These are phyloP conservation scores for Teunomyces panamensis DNA, from an alignment of 805 yeast species.

Conservation along the genomic window DNA sequence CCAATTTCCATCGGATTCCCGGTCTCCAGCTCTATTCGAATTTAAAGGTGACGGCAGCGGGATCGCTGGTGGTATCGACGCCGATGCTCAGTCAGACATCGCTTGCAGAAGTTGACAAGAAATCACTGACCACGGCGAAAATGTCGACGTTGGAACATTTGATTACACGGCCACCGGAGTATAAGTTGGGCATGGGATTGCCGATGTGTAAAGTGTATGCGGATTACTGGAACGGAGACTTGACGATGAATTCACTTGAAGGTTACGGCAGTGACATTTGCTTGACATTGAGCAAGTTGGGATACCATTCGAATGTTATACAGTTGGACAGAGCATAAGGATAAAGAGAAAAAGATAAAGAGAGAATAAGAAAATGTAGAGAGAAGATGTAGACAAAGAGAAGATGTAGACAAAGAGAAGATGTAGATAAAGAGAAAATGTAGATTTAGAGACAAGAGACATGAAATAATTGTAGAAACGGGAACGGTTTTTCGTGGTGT, in stretches of 20 bases:
- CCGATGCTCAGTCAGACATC: constrained; percentile 38
- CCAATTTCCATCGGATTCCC: constrained; percentile 68
- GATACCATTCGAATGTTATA: constrained; percentile 57
- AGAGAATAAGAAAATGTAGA: neutral
- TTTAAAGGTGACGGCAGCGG: constrained; percentile 39
- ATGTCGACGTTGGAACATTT: constrained; percentile 60
- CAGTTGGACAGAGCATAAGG: constrained; percentile 69
- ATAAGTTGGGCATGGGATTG: constrained; percentile 80
- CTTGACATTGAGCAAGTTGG: constrained; percentile 74
- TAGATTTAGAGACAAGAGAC: neutral
- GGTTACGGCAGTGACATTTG: constrained; percentile 93
- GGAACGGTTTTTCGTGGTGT: too few relatives aligned
- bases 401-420: neutral
- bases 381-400: too few relatives aligned
- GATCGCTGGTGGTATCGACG: constrained; percentile 29
- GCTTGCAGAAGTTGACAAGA: constrained; percentile 25
- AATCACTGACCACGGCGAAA: constrained; percentile 23
- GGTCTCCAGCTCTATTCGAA: constrained; percentile 51
- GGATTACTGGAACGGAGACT: constrained; percentile 94
- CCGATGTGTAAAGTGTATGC: constrained; percentile 93
- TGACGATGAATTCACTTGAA: constrained; percentile 77
- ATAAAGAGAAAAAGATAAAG: neutral
- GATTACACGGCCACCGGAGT: constrained; percentile 69
- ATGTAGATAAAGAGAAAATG: neutral
- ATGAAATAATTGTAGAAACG: too few relatives aligned